phyloP scores from a whole-genome alignment of 2,329 filamentous ascomycete genomes.

The Plenodomus biglobosus region DNA sequence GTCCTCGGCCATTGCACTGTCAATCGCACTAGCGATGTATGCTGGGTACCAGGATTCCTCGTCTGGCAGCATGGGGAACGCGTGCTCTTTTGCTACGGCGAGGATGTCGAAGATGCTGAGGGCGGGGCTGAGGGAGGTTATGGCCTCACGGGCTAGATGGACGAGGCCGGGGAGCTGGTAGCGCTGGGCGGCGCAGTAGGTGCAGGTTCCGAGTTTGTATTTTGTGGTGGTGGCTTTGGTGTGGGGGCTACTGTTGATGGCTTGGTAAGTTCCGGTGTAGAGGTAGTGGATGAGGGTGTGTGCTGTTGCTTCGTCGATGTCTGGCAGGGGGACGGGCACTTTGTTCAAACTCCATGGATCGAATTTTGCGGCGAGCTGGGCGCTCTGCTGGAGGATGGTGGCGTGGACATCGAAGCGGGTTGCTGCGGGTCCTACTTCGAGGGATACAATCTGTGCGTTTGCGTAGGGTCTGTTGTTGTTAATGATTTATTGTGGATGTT shows the following conservation, averaged over 20 bases:
- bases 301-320: conserved; percentile 26
- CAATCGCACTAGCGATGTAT: conserved; percentile 27
- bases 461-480: conserved; percentile 20
- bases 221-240: conserved; percentile 4
- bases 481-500: conserved; percentile 2
- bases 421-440: conserved; percentile 24
- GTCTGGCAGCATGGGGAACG: conserved; percentile 24
- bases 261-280: conserved; percentile 27
- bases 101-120: conserved; percentile 28
- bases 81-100: conserved; percentile 21
- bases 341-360: conserved; percentile 11
- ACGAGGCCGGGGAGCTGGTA: conserved; percentile 30
- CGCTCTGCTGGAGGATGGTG: conserved; percentile 24
- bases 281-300: conserved; percentile 31
- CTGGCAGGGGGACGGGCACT: conserved; percentile 21
- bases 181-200: conserved; percentile 31
- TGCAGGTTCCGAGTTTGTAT: conserved; percentile 25
- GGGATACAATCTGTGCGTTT: conserved; percentile 15
- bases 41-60: conserved; percentile 28
- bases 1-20: conserved; percentile 21
- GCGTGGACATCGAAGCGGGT: conserved; percentile 30
- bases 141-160: conserved; percentile 25
- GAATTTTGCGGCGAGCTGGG: conserved; percentile 19
- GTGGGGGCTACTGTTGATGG: conserved; percentile 3
- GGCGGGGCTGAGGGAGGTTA: conserved; percentile 18